These are phyloP conservation scores for Stagonosporopsis vannaccii DNA, from an alignment of 2,329 filamentous ascomycete genomes.

Conservation along the genomic window DNA sequence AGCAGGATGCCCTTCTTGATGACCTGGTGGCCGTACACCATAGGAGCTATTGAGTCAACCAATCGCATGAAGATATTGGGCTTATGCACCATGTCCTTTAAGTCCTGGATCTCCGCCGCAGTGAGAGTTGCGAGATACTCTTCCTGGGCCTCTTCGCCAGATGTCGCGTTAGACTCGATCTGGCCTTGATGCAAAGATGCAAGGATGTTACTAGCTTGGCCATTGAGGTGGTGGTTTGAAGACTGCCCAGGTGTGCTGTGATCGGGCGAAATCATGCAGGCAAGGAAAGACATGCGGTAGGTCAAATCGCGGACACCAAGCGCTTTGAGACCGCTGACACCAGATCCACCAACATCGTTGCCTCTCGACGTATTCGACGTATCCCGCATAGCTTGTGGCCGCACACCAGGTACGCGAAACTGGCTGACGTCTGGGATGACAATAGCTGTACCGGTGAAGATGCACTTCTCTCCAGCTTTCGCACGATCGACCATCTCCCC, in stretches of 20 bases:
- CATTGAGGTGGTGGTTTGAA: constrained; percentile 70
- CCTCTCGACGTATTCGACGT: constrained; percentile 75
- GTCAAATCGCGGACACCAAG: constrained; percentile 94
- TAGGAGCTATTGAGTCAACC: constrained; percentile 92
- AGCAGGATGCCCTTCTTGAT: constrained; percentile 96
- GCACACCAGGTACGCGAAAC: constrained; percentile 84
- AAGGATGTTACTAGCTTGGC: constrained; percentile 83
- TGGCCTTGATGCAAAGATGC: constrained; percentile 79
- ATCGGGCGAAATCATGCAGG: constrained; percentile 94
- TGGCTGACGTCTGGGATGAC: constrained; percentile 98
- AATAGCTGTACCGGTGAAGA: constrained; percentile 95
- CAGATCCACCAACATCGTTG: constrained; percentile 81
- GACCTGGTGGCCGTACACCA: constrained; percentile 95
- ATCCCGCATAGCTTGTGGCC: constrained; percentile 84
- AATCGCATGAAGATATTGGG: constrained; percentile 94
- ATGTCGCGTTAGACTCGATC: constrained; percentile 66
- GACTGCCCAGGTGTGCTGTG: constrained; percentile 79
- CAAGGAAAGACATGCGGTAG: constrained; percentile 94
- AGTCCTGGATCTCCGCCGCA: constrained; percentile 84
- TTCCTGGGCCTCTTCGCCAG: constrained; percentile 85
- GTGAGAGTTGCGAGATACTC: constrained; percentile 88
- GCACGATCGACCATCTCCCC: constrained; percentile 97
- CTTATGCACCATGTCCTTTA: constrained; percentile 91
- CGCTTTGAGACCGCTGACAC: constrained; percentile 87
- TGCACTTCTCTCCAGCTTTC: constrained; percentile 97